Evolutionary conservation across 768 basidiomycete genomes (phyloP).

Genomic region (Podaxis mareebaensis): DNA sequence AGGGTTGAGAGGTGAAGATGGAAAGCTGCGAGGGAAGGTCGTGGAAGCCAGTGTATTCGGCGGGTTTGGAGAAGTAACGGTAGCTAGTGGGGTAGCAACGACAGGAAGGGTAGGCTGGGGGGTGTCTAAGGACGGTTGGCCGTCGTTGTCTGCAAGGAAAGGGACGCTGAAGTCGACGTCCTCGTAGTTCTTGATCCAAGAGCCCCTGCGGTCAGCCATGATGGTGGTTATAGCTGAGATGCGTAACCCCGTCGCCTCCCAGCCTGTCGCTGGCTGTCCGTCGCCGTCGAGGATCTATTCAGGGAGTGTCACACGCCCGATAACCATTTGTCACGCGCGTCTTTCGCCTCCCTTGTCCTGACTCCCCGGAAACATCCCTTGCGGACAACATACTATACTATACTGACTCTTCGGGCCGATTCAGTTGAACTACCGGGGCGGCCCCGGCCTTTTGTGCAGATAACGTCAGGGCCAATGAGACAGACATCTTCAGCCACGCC

Average conservation of each 20-base stretch:
- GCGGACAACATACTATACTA: not conserved
- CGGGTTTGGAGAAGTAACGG: not conserved
- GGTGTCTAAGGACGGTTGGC: no score
- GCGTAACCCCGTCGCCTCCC: not conserved
- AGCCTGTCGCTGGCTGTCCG: not conserved
- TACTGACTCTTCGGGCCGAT: not conserved
- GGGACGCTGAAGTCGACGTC: slow-evolving; percentile 23
- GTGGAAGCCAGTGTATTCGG: not conserved
- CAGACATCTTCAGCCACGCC: not conserved
- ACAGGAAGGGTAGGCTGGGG: not conserved
- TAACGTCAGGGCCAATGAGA: not conserved
- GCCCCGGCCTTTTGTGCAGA: not conserved
- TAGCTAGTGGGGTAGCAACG: not conserved
- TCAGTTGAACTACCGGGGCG: not conserved
- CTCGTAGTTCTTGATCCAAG: slow-evolving; percentile 26
- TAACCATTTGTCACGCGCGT: not conserved
- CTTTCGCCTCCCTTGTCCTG: not conserved
- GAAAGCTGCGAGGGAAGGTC: slow-evolving; percentile 9
- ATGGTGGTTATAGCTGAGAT: not conserved
- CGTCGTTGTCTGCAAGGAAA: slow-evolving; percentile 7
- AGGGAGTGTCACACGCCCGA: not conserved
- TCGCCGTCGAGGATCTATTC: slow-evolving; percentile 3
- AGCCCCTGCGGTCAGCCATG: slow-evolving; percentile 14
- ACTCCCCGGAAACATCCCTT: not conserved
- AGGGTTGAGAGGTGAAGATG: slow-evolving; percentile 12